Evolutionary conservation across 495 filamentous ascomycete species (phyloP).

Genomic region (Pyronema domesticum): DNA sequence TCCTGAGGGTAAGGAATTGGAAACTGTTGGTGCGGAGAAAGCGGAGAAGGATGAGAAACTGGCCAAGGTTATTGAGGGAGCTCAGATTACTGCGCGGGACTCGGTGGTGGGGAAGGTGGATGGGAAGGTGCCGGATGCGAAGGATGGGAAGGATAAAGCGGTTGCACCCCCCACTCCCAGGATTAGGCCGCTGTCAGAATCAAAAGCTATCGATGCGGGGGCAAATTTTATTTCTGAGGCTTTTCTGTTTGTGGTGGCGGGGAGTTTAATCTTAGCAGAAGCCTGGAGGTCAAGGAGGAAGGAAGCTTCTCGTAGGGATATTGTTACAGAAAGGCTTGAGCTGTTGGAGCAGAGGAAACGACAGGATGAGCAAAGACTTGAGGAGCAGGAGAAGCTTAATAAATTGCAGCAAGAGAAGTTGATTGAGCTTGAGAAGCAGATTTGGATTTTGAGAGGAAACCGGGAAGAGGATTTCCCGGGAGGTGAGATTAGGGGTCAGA

Average conservation of each 20-base stretch:
- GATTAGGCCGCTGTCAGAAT: conserved; percentile 67
- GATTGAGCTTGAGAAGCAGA: conserved; percentile 40
- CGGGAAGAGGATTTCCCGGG: conserved; percentile 13
- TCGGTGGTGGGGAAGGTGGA: too few species aligned
- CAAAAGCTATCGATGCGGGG: conserved; percentile 87
- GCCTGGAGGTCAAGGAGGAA: conserved; percentile 57
- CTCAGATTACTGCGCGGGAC: background rate
- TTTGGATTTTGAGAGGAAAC: conserved; percentile 16
- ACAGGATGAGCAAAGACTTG: conserved; percentile 33
- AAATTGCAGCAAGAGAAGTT: conserved; percentile 31
- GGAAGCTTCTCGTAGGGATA: conserved; percentile 55
- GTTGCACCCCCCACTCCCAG: conserved; percentile 21
- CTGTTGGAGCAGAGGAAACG: conserved; percentile 31
- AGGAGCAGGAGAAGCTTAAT: conserved; percentile 39
- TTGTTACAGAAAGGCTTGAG: conserved; percentile 47
- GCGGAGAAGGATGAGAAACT: background rate
- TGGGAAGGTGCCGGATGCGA: too few species aligned
- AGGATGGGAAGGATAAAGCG: background rate
- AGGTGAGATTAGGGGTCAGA: background rate
- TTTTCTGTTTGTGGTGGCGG: conserved; percentile 73
- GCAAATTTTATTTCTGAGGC: conserved; percentile 85
- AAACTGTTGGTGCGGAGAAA: background rate
- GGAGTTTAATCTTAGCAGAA: conserved; percentile 64
- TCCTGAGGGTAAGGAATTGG: background rate
- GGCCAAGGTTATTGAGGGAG: background rate